These are phyloP conservation scores for Carnegiea gigantea DNA, from an alignment of 179 eudicot species.

Conservation along the genomic window DNA sequence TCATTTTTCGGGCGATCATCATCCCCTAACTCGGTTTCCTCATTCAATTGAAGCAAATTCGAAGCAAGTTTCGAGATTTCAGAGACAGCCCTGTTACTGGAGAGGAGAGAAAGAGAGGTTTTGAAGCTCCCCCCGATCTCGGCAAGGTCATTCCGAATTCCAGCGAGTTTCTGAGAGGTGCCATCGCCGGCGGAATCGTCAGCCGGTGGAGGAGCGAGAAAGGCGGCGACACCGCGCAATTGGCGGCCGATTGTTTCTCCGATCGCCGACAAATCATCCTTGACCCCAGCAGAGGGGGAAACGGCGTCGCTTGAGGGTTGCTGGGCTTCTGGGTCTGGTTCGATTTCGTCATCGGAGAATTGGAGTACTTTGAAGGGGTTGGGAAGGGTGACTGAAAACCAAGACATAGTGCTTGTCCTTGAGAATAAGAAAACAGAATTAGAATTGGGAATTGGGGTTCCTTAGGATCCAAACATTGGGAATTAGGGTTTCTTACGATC, in stretches of 20 bases:
- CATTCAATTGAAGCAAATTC: constrained; percentile 32
- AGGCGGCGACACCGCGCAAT: constrained; percentile 39
- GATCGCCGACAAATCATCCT: constrained; percentile 37
- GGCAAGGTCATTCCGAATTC: constrained; percentile 44
- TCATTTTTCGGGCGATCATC: neutral
- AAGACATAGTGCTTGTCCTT: constrained; percentile 27
- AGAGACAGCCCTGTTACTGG: constrained; percentile 34
- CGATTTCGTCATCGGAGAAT: constrained; percentile 16
- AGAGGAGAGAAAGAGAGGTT: constrained; percentile 37
- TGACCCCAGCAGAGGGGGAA: constrained; percentile 25
- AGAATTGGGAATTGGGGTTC: neutral
- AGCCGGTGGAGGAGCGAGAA: constrained; percentile 32
- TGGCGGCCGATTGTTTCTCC: constrained; percentile 42
- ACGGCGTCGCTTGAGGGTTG: constrained; percentile 1
- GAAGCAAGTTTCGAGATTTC: constrained; percentile 46
- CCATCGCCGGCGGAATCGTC: constrained; percentile 6
- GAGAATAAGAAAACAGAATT: constrained; percentile 2
- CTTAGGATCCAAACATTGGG: constrained; percentile 9
- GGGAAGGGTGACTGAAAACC: constrained; percentile 39
- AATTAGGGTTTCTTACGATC: neutral
- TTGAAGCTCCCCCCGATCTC: constrained; percentile 45
- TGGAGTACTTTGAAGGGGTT: constrained; percentile 42
- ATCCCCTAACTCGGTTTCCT: constrained; percentile 17
- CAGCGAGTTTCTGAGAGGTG: constrained; percentile 27
- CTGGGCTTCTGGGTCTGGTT: neutral